phyloP scores from a whole-genome alignment of 2,329 filamentous ascomycete species.

The Arthroderma sp. region DNA sequence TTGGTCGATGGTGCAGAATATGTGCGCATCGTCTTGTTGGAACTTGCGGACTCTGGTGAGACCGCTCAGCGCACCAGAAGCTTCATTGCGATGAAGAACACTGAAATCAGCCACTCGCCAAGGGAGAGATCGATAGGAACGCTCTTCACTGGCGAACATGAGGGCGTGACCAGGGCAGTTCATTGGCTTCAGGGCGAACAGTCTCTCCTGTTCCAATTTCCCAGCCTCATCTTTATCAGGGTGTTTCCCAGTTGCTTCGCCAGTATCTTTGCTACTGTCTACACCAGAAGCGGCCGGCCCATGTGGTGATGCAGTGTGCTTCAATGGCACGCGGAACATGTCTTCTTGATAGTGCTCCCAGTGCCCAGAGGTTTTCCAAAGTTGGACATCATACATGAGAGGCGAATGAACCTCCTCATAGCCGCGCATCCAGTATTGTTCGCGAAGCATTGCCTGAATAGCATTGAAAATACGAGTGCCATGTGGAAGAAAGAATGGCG shows the following conservation, averaged over 20 bases:
- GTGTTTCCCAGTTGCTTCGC: too few species aligned
- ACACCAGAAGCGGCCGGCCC: too few species aligned
- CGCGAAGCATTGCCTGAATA: constrained; percentile 64
- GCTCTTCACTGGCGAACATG: constrained; percentile 69
- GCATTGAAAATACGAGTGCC: constrained; percentile 90
- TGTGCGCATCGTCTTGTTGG: constrained; percentile 92
- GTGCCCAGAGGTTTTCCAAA: constrained; percentile 93
- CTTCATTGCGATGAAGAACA: constrained; percentile 87
- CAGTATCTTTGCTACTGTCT: too few species aligned
- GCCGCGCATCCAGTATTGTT: constrained; percentile 83
- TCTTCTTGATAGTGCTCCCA: constrained; percentile 91
- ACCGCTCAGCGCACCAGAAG: constrained; percentile 79
- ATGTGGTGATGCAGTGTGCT: constrained; percentile 46
- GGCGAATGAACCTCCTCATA: constrained; percentile 94
- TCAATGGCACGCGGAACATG: constrained; percentile 79
- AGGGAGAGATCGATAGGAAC: constrained; percentile 80
- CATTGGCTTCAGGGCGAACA: constrained; percentile 88
- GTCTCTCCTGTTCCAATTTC: constrained; percentile 53
- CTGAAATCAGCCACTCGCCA: constrained; percentile 92
- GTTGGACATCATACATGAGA: constrained; percentile 85
- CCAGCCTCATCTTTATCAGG: constrained; percentile 53
- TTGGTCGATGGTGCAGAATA: constrained; percentile 81
- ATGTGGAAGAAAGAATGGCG: constrained; percentile 85
- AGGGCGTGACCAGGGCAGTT: constrained; percentile 93
- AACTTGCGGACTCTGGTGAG: constrained; percentile 87